These are phyloP conservation scores for Termitomyces sp. DNA, from an alignment of 768 basidiomycete species.

Conservation along the genomic window DNA sequence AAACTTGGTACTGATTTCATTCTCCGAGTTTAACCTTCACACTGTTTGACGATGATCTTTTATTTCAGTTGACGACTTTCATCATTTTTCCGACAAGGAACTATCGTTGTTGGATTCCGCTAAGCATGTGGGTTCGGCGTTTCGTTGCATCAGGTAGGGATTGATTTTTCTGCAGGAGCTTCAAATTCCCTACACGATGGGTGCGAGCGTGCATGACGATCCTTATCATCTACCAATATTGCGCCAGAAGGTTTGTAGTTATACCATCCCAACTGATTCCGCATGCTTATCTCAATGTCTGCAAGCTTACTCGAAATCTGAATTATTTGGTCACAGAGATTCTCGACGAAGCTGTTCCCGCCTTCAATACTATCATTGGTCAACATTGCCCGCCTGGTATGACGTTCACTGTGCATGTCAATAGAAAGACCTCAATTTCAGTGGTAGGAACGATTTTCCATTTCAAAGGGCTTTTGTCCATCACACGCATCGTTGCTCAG, in stretches of 20 bases:
- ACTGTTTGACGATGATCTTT: background rate
- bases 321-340: background rate
- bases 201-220: background rate
- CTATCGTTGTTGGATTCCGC: background rate
- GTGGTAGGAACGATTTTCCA: background rate
- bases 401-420: background rate
- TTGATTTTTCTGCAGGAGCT: background rate
- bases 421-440: background rate
- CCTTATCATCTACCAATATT: background rate
- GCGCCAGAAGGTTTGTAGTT: background rate
- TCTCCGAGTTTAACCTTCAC: background rate
- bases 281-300: background rate
- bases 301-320: background rate
- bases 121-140: background rate
- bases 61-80: background rate
- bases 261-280: background rate
- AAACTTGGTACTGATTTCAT: background rate
- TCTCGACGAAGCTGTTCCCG: background rate
- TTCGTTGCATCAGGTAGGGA: background rate
- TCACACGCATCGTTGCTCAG: background rate
- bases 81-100: background rate
- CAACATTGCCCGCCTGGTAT: slow-evolving; percentile 1
- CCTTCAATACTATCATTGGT: background rate
- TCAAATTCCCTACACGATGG: slow-evolving; percentile 1
- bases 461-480: background rate